These are phyloP conservation scores for Triticum aestivum DNA, from an alignment of 176 grass and related monocot genomes.

Conservation along the genomic window IWGSC_CS_RefSeq_v2.1 NC_057804.1:448846179-448846678, in stretches of 20 bases:
- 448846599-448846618: too few species aligned
- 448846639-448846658: too few species aligned
- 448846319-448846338: conserved; percentile 60
- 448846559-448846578: neutral
- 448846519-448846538: neutral
- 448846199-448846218: too few species aligned
- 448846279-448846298: neutral
- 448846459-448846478: neutral
- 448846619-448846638: too few species aligned
- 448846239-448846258: neutral
- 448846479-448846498: neutral
- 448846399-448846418: neutral
- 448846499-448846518: neutral
- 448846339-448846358: conserved; percentile 80
- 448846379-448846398: conserved; percentile 89
- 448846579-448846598: too few species aligned
- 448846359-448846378: conserved; percentile 76
- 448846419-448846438: neutral
- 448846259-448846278: too few species aligned
- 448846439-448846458: neutral
- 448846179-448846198: too few species aligned
- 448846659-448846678: too few species aligned
- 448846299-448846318: conserved; percentile 55
- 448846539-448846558: neutral
- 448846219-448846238: neutral